phyloP scores from a whole-genome alignment of 176 grass and related monocot genomes.

The Puccinellia tenuiflora region DNA sequence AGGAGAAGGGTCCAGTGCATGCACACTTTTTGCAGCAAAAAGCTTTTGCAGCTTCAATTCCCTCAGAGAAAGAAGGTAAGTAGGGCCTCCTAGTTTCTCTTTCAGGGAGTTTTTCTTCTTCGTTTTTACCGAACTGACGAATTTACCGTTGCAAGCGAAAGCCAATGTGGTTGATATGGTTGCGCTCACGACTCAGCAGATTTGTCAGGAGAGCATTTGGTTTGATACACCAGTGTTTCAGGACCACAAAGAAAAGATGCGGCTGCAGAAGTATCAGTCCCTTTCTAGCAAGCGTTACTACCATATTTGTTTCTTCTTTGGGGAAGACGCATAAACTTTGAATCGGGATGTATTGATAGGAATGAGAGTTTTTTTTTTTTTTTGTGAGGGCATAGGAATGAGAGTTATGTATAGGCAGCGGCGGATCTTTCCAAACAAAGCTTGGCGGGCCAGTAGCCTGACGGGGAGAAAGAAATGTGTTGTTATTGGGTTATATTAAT shows the following conservation, averaged over 20 bases:
- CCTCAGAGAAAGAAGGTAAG: background rate
- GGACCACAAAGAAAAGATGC: slow-evolving; percentile 21
- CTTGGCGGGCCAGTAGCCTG: no score
- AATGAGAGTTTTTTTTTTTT: no score
- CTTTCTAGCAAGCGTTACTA: background rate
- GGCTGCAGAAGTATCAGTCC: background rate
- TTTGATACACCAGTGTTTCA: slow-evolving; percentile 5
- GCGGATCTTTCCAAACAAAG: no score
- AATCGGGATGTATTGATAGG: no score
- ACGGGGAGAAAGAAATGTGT: no score
- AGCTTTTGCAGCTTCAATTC: slow-evolving; percentile 1
- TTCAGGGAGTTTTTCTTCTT: background rate
- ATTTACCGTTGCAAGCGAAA: background rate
- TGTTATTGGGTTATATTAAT: no score
- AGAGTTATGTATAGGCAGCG: no score
- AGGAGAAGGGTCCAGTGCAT: background rate
- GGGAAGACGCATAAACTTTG: no score
- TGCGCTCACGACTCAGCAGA: background rate
- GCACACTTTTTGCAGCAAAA: background rate
- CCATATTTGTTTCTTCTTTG: no score
- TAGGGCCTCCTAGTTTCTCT: background rate
- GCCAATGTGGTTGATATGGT: background rate
- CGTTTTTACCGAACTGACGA: background rate
- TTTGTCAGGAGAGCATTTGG: slow-evolving; percentile 13
- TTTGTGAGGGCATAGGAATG: no score